A percentile compares a stretch with the other conserved stretches of the same genome.
phyloP scores from a whole-genome alignment of 1,284 basidiomycete species.

The Mycocalia duriaeana region DNA sequence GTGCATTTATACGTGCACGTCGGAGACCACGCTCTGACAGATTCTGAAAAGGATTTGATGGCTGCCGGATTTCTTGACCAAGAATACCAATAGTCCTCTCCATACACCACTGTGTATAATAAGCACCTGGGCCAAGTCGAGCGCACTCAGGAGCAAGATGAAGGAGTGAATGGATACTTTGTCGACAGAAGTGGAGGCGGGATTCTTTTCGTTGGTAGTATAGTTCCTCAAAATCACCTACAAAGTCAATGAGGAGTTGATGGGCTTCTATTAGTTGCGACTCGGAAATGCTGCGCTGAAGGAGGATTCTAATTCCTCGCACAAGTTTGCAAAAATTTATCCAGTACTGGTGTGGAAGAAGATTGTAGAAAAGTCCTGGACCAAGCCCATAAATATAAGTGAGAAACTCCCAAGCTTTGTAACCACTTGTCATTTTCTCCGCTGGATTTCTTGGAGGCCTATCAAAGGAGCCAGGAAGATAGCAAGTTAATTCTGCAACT shows the following conservation, averaged over 20 bases:
- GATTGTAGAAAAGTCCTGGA: slow-evolving; percentile 1
- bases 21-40: slow-evolving; percentile 15
- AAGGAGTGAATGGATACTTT: slow-evolving; percentile 15
- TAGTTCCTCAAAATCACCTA: slow-evolving; percentile 16
- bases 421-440: slow-evolving; percentile 27
- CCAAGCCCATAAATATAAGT: slow-evolving; percentile 27
- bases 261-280: not conserved
- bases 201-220: slow-evolving; percentile 5
- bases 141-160: slow-evolving; percentile 19
- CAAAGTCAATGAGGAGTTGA: not conserved
- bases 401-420: slow-evolving; percentile 28
- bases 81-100: slow-evolving; percentile 25
- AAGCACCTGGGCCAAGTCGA: too few relatives aligned
- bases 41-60: slow-evolving; percentile 21
- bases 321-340: slow-evolving; percentile 6
- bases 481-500: slow-evolving; percentile 16
- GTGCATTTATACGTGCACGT: slow-evolving; percentile 13
- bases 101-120: slow-evolving; percentile 11
- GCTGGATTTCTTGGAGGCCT: slow-evolving; percentile 24
- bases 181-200: slow-evolving; percentile 20
- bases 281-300: not conserved
- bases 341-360: not conserved
- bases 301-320: not conserved
- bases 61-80: slow-evolving; percentile 19
- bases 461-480: slow-evolving; percentile 27